Conservation (phyloP, 2,329 filamentous ascomycete species). For the Elsinoe australis region DNA sequence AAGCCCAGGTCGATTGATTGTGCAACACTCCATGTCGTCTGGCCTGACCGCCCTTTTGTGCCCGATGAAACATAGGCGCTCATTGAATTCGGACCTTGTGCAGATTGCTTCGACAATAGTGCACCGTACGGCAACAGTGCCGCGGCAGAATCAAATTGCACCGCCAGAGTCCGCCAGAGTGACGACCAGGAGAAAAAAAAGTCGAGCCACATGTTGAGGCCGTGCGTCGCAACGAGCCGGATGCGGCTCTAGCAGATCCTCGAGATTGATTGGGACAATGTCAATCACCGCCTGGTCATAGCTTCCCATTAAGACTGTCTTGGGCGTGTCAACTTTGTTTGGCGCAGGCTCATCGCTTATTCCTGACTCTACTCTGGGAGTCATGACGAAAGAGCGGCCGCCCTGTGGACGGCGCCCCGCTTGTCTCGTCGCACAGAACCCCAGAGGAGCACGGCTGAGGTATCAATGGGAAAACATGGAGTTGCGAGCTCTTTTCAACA, state of each 20-base stretch:
- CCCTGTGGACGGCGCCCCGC: neutral
- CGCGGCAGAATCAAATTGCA: neutral
- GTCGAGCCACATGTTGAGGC: constrained; percentile 11
- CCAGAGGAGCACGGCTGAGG: no score
- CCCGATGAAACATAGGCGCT: no score
- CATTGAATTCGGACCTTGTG: no score
- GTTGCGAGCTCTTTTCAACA: neutral
- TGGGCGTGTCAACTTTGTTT: constrained; percentile 1
- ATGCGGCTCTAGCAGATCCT: constrained; percentile 12
- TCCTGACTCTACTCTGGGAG: constrained; percentile 10
- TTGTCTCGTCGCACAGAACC: neutral
- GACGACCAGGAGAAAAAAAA: constrained; percentile 2
- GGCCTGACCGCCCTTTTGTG: constrained; percentile 5
- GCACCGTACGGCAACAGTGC: neutral
- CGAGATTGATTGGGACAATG: no score
- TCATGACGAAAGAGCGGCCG: neutral
- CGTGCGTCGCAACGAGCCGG: constrained; percentile 10
- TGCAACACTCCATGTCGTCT: constrained; percentile 2
- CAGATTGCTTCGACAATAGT: neutral
- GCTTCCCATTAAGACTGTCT: constrained; percentile 3
- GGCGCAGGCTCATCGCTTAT: constrained; percentile 6
- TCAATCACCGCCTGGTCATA: no score
- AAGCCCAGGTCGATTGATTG: constrained; percentile 14
- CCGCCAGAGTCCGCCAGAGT: neutral
- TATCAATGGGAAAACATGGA: no score